Evolutionary conservation across 192 early-diverging fungal species (phyloP).

Genomic region (Pilobolus umbonatus): DNA sequence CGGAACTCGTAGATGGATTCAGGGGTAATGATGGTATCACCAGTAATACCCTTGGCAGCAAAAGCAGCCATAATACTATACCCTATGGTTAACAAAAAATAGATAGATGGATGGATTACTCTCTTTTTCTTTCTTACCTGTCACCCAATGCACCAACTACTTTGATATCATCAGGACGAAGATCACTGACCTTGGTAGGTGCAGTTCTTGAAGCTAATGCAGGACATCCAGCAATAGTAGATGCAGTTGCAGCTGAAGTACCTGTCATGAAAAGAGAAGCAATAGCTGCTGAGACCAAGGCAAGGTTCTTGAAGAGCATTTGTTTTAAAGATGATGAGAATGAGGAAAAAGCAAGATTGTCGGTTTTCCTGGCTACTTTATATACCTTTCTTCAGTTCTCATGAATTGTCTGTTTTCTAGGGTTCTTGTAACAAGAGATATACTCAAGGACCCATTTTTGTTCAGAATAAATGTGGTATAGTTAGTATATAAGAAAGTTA

Average conservation of each 20-base stretch:
- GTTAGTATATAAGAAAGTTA: too few relatives aligned
- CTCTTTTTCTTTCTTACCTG: conserved; percentile 15
- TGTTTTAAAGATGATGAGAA: too few relatives aligned
- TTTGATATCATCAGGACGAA: conserved; percentile 52
- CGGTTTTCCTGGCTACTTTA: too few relatives aligned
- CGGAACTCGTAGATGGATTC: conserved; percentile 28
- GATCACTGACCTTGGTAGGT: conserved; percentile 36
- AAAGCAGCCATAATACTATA: conserved; percentile 52
- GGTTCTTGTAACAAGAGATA: too few relatives aligned
- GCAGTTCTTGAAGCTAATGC: conserved; percentile 31
- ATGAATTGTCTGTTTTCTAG: too few relatives aligned
- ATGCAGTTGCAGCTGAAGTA: neutral
- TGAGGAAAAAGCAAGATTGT: too few relatives aligned
- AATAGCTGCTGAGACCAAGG: too few relatives aligned
- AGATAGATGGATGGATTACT: neutral
- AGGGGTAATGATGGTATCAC: conserved; percentile 2
- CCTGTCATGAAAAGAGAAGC: neutral
- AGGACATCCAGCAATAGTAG: conserved; percentile 32
- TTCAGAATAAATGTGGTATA: too few relatives aligned
- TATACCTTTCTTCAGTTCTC: too few relatives aligned
- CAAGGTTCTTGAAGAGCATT: too few relatives aligned
- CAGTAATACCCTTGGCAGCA: conserved; percentile 31
- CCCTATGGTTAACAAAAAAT: neutral
- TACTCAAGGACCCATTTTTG: too few relatives aligned
- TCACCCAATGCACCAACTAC: conserved; percentile 53